phyloP scores from a whole-genome alignment of 495 filamentous ascomycete species.

The Cenococcum geophilum region DNA sequence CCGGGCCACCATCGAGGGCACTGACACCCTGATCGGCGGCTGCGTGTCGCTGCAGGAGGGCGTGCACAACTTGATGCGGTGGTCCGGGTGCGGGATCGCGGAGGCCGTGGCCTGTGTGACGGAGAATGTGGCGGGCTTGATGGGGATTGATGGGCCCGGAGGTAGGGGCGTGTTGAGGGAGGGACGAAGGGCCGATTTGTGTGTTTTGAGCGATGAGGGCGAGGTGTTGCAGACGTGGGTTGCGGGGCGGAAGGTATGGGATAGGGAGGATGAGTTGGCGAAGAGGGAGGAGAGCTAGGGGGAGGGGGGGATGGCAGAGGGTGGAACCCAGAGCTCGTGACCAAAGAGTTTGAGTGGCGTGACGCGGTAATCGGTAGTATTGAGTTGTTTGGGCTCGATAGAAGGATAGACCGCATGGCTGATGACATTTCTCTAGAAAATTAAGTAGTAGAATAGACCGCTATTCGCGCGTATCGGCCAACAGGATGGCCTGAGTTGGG shows the following conservation, averaged over 20 bases:
- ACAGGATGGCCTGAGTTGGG: no score
- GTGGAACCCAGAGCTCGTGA: no score
- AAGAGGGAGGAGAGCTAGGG: neutral
- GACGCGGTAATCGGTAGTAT: no score
- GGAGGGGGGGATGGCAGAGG: neutral
- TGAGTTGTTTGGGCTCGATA: no score
- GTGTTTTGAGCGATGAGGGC: conserved; percentile 42
- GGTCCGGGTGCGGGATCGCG: conserved; percentile 41
- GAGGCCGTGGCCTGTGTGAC: conserved; percentile 45
- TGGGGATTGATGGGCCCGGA: conserved; percentile 36
- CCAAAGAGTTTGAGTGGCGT: no score
- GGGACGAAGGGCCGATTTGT: conserved; percentile 45
- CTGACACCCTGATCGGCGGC: conserved; percentile 43
- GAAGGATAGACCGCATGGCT: no score
- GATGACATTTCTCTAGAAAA: no score
- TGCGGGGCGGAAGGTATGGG: conserved; percentile 42
- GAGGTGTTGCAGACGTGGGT: conserved; percentile 47
- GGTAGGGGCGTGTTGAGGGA: conserved; percentile 39
- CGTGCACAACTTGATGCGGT: conserved; percentile 43
- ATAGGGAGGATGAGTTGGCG: conserved; percentile 24
- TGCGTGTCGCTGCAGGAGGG: conserved; percentile 42
- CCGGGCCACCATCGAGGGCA: conserved; percentile 38
- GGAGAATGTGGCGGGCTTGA: conserved; percentile 46
- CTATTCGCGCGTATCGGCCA: no score
- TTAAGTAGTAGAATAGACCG: no score